Percentiles rank a stretch among this genome's conserved stretches.
These are phyloP conservation scores for Huntiella moniliformis DNA, from an alignment of 2,329 filamentous ascomycete species.

Conservation along the genomic window DNA sequence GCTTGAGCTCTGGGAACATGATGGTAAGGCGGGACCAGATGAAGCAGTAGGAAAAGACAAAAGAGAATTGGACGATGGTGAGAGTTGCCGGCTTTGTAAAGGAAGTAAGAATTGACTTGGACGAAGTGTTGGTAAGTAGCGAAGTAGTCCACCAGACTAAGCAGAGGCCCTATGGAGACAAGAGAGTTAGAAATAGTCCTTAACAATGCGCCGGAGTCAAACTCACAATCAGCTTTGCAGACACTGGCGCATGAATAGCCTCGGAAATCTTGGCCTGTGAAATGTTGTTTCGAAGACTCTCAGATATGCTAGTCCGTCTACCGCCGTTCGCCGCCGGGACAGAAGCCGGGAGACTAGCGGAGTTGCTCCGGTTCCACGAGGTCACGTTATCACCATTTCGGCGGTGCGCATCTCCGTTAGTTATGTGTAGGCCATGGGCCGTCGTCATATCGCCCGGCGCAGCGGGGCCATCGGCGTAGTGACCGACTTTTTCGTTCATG, in stretches of 20 bases:
- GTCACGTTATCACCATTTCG: constrained; percentile 16
- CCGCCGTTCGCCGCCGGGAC: constrained; percentile 1
- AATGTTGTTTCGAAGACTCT: constrained; percentile 76
- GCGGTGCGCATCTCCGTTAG: constrained; percentile 7
- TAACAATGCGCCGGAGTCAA: background rate
- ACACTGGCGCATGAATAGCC: constrained; percentile 76
- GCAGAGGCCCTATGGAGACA: constrained; percentile 49
- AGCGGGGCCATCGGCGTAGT: constrained; percentile 38
- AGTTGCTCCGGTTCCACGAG: background rate
- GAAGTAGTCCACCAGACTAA: constrained; percentile 89
- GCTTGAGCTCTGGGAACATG: constrained; percentile 51
- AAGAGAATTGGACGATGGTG: constrained; percentile 81
- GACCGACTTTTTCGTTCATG: constrained; percentile 25
- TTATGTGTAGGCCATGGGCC: constrained; percentile 3
- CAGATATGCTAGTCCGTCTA: constrained; percentile 19
- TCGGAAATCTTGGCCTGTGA: constrained; percentile 88
- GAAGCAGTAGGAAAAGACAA: constrained; percentile 78
- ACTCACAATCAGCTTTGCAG: constrained; percentile 65
- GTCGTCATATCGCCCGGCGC: constrained; percentile 15
- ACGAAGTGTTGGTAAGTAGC: constrained; percentile 90
- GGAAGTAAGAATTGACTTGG: constrained; percentile 86
- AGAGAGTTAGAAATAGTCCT: background rate
- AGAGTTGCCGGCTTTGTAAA: constrained; percentile 82
- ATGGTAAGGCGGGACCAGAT: constrained; percentile 58
- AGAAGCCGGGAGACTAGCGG: background rate